Conservation (phyloP, 2,329 filamentous ascomycete species). For the Pyrenophora teres region DNA sequence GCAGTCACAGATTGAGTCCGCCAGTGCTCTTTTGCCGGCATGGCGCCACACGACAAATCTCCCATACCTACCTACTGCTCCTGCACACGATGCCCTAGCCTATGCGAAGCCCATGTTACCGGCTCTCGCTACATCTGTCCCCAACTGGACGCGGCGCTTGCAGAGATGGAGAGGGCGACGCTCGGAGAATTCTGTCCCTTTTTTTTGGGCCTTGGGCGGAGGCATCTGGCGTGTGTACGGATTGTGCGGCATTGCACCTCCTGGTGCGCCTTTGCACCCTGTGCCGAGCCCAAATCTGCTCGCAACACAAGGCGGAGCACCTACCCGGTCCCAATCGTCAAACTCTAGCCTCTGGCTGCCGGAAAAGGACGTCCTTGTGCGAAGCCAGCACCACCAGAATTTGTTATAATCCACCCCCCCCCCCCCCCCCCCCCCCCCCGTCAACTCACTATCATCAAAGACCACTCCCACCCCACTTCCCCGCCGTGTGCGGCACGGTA, state of each 20-base stretch:
- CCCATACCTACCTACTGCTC: constrained; percentile 7
- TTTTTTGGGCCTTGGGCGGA: not conserved
- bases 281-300: constrained; percentile 18
- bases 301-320: constrained; percentile 19
- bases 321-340: constrained; percentile 3
- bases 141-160: constrained; percentile 7
- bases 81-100: constrained; percentile 19
- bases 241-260: constrained; percentile 18
- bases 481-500: constrained; percentile 6
- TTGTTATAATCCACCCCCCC: no score
- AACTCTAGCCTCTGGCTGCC: not conserved
- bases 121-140: constrained; percentile 10
- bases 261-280: no score
- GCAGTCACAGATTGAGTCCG: constrained; percentile 18
- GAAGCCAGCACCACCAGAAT: no score
- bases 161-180: not conserved
- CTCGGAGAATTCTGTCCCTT: no score
- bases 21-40: constrained; percentile 12
- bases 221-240: constrained; percentile 1
- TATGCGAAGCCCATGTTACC: constrained; percentile 17
- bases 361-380: constrained; percentile 4
- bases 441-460: no score
- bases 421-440: constrained; percentile 7
- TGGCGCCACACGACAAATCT: not conserved
- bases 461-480: constrained; percentile 9